Percentiles rank a stretch among this genome's conserved stretches.
Conservation (phyloP, 371 early-diverging fungal species). For the Mucor indicus region DNA sequence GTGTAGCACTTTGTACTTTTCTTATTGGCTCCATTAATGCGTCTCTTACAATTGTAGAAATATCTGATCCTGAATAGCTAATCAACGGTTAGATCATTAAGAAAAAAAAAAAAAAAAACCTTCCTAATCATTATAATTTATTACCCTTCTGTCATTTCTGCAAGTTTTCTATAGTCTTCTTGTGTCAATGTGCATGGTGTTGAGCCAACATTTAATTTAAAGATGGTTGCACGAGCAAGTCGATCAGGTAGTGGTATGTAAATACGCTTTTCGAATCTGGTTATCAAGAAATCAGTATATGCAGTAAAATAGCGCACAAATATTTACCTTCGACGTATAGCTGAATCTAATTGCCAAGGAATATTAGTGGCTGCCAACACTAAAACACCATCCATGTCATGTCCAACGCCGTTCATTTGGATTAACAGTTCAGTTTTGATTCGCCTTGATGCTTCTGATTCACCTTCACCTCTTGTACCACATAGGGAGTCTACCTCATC, state of each 20-base stretch:
- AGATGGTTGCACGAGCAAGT: slow-evolving; percentile 85
- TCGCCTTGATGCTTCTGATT: slow-evolving; percentile 89
- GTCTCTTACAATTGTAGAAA: slow-evolving; percentile 90
- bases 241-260: slow-evolving; percentile 94
- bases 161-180: slow-evolving; percentile 73
- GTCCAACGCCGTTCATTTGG: slow-evolving; percentile 98
- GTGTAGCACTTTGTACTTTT: slow-evolving; percentile 92
- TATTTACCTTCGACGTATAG: slow-evolving; percentile 82
- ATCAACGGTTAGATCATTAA: neutral
- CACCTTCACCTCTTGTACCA: slow-evolving; percentile 93
- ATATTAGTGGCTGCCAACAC: slow-evolving; percentile 97
- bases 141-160: slow-evolving; percentile 82
- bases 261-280: slow-evolving; percentile 93
- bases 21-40: slow-evolving; percentile 96
- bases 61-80: slow-evolving; percentile 94
- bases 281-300: neutral
- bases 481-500: slow-evolving; percentile 97
- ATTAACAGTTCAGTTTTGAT: slow-evolving; percentile 95
- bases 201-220: slow-evolving; percentile 87
- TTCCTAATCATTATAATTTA: no score
- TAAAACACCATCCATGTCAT: slow-evolving; percentile 89
- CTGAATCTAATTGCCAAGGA: slow-evolving; percentile 94
- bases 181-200: slow-evolving; percentile 77
- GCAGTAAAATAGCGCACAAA: neutral
- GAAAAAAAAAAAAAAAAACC: neutral